Evolutionary conservation across 2,329 filamentous ascomycete species (phyloP), one percentile per base, ranked within the genome.

Genomic region (Curvularia eragrostidis): DNA sequence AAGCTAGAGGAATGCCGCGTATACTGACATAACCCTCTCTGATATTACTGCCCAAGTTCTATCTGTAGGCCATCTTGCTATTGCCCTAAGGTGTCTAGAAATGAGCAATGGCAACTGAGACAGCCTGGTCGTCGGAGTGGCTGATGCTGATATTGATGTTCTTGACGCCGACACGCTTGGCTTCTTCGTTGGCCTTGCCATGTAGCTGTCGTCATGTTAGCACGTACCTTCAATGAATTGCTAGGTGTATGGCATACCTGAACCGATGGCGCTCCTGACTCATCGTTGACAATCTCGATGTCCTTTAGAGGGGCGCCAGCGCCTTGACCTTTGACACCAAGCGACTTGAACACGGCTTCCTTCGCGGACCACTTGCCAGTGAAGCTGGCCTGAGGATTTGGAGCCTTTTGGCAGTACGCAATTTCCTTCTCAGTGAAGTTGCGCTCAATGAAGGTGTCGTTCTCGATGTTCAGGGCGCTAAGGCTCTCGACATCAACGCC

Each of bases 321-420:
- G 61, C 95, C 95, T 79, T 91, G 89, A 78, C 93, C 90, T 68
- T 85, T 81, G 12, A 98, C 93, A 66, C 93, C 93, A 13, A 99
- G 84, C 36, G 91, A 93, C 86, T 99, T 99, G 85, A 99, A 99
- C 0, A 99, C 93, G 26, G 95, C 95, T 81, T 99, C 95, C 83
- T 99, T 99, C 34, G 95, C 95, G 71, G 90, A 94, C 95, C 95
- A 99, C 67, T 93, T 88, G 48, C 95, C 95, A 5, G 94, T 92
- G 79, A 97, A 99, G 50, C 92, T 96, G 65, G 93, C 91, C 74
- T 92, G 91, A 1, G 93, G 91, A 73, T 86, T 89, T 5, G 92
- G 81, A 15, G 91, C 89, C 72, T 89, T 87, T 63, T 84, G 84
- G 83, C 96, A 99, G 82, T 99, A 98, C 28, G 85, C 84, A 69